A percentile compares a stretch with the other conserved stretches of the same genome.
These are phyloP conservation scores for Borovskyia barvae DNA, from an alignment of 208 protist species.

Conservation along the genomic window DNA sequence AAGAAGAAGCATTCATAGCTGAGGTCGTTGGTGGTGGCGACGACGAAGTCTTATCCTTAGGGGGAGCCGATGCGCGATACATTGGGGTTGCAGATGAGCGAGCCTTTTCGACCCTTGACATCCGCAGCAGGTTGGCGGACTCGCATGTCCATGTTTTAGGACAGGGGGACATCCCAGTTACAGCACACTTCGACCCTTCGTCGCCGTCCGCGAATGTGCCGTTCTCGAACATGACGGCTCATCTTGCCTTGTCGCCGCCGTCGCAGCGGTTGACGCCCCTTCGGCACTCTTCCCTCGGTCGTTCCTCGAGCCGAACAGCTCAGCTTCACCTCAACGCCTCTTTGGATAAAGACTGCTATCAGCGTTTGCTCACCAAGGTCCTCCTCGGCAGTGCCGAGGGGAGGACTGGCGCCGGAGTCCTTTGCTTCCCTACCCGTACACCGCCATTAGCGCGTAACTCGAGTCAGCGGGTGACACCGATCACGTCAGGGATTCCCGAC, in stretches of 20 bases:
- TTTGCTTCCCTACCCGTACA: conserved; percentile 7
- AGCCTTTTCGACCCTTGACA: conserved; percentile 11
- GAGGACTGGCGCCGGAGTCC: background rate
- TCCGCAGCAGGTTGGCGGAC: too few relatives aligned
- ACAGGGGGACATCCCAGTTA: too few relatives aligned
- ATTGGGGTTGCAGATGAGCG: conserved; percentile 19
- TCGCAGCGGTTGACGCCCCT: conserved; percentile 11
- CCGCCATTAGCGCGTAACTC: too few relatives aligned
- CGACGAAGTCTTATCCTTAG: background rate
- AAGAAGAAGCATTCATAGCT: background rate
- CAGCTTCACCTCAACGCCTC: conserved; percentile 14
- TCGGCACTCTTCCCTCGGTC: background rate
- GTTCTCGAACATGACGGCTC: background rate
- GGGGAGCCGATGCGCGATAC: conserved; percentile 23
- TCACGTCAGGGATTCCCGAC: too few relatives aligned
- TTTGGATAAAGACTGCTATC: conserved; percentile 18
- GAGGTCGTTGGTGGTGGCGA: background rate
- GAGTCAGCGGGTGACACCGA: too few relatives aligned
- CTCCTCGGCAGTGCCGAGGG: conserved; percentile 12
- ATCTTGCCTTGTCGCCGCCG: too few relatives aligned
- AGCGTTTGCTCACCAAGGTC: conserved; percentile 17
- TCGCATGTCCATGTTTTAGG: too few relatives aligned
- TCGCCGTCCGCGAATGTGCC: background rate
- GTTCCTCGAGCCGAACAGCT: background rate
- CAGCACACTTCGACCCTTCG: too few relatives aligned